Base-by-base conservation (phyloP, 495 filamentous ascomycete species). In the Aspergillus taichungensis region DNA sequence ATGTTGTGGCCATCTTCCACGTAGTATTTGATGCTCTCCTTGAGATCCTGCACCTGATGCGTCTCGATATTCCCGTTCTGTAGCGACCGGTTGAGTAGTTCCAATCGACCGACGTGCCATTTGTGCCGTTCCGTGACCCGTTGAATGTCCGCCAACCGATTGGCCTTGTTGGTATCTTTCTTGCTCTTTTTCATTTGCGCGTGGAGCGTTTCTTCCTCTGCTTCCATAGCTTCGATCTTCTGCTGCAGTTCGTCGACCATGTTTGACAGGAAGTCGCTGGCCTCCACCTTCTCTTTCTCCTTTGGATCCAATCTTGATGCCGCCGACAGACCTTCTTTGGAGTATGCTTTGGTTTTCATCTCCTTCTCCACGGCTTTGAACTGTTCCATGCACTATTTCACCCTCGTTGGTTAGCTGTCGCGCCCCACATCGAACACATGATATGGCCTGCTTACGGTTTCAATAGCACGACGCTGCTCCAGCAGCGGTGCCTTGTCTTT, bases 301-400 rank as follows among this genome's bases (percentile, higher is more conserved):
- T 84, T 92, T 2, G 92, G 92, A 68, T 98, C 92, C 35, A 97
- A 74, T 62, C 95, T 90, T 37, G 88, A 84, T 2, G 88, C 88
- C 37, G 88, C 84, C 35, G 84, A 87, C 37, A 98, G 68, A 31
- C 92, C 92, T 67, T 96, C 94, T 75, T 98, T 97, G 33, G 94
- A 97, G 64, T 94, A 98, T 46, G 92, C 91, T 67, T 98, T 98
- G 38, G 92, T 98, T 72, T 98, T 98, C 91, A 98, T 97, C 63
- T 95, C 92, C 72, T 98, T 98, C 69, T 98, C 92, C n/a, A 98
- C 92, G 18, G 88, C 90, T 74, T 98, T 98, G 79, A 98, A 98
- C 56, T 86, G 87, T 68, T 98, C 92, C 92, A 98, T 98, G 82
- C 94, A 88, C 94, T 96, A 33, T 41, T 13, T 68, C 55, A 62